Evolutionary conservation across 805 yeast genomes (phyloP), one percentile per base, ranked within the genome.

Genomic region (Yamadazyma sp.): DNA sequence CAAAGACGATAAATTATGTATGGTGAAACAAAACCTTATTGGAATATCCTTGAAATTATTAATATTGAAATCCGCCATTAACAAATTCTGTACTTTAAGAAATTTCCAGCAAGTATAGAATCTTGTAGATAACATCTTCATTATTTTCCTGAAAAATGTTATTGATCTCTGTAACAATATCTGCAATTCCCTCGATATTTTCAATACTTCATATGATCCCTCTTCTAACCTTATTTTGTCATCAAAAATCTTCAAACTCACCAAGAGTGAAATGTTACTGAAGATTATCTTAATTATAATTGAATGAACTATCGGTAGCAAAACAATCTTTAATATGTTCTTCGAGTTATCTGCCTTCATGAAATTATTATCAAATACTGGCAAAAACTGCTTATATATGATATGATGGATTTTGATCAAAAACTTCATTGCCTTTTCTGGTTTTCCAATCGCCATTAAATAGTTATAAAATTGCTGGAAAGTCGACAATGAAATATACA

Each of bases 51-150:
- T 14, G 16, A 24, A 24, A n/a, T 7, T 14, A n/a, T 51, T 14
- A 46, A 56, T 48, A 1, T 45, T 57, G n/a, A 74, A 41, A 4
- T 68, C 36, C 15, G 55, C 57, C 14, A 66, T 44, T 22, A 76
- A 47, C 21, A 60, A 62, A 2, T 50, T 52, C 29, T 70, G 73
- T 1, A 82, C 78, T 45, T 78, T 78, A 23, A 74, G 60, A 53
- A 80, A 69, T 55, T 81, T 69, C 77, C 80, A 77, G 3, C 85
- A 79, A 47, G 76, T 76, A 36, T 75, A 76, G 50, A 77, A 80
- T 42, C 73, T 67, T 11, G 56, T 62, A 3, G 83, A 72, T 14
- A 82, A 53, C 20, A 62, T 60, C 19, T 17, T 34, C n/a, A 34
- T 10, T 8, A 39, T 3, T 18, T 33, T 33, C 19, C 18, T 24